Evolutionary conservation across 495 filamentous ascomycete species (phyloP).

Genomic region (Tuber indicum): DNA sequence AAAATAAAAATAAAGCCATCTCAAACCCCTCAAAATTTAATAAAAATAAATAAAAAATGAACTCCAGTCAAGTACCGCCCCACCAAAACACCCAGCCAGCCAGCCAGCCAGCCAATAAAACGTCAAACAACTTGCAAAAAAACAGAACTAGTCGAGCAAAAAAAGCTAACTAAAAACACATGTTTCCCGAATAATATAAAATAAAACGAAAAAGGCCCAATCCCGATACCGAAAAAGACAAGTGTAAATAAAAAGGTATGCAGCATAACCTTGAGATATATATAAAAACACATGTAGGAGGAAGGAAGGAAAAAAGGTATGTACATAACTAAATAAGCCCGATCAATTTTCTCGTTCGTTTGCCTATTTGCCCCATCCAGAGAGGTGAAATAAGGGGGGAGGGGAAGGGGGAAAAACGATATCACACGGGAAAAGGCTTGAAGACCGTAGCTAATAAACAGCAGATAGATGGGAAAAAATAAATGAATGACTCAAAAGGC

Average conservation of each 20-base stretch:
- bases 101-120: background rate
- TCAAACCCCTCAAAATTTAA: background rate
- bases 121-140: background rate
- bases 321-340: background rate
- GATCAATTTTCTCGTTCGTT: background rate
- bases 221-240: slow-evolving; percentile 1
- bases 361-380: background rate
- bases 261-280: background rate
- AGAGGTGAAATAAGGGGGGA: background rate
- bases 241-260: background rate
- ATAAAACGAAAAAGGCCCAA: background rate
- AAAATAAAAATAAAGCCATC: background rate
- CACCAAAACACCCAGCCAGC: slow-evolving; percentile 1
- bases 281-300: background rate
- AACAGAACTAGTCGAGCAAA: background rate
- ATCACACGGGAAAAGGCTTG: background rate
- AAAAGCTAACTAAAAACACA: background rate
- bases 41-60: background rate
- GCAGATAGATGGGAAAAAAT: background rate
- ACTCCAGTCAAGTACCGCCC: background rate
- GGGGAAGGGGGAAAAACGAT: background rate
- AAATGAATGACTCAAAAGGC: background rate
- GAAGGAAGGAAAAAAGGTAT: background rate
- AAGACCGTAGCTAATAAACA: background rate
- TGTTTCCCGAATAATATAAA: background rate